Evolutionary conservation across 1,284 basidiomycete species (phyloP).

Genomic region (Trichosporon sp.): DNA sequence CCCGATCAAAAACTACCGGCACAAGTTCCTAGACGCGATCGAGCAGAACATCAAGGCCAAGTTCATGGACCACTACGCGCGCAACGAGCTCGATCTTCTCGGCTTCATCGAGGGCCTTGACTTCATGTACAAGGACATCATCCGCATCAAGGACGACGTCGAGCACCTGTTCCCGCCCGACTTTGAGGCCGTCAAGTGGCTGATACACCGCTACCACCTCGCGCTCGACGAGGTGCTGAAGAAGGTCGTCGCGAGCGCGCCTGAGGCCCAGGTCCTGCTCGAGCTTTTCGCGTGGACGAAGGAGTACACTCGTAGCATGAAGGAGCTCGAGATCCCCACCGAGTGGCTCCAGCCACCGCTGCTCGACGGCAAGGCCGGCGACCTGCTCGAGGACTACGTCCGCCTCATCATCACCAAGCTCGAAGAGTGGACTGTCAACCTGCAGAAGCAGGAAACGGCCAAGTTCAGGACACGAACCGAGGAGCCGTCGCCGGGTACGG

Average conservation of each 20-base stretch:
- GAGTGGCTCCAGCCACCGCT: slow-evolving; percentile 83
- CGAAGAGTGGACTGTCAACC: slow-evolving; percentile 92
- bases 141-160: slow-evolving; percentile 80
- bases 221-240: slow-evolving; percentile 74
- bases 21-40: slow-evolving; percentile 80
- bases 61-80: slow-evolving; percentile 66
- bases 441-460: slow-evolving; percentile 84
- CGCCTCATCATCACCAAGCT: slow-evolving; percentile 89
- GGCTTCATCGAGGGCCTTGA: slow-evolving; percentile 70
- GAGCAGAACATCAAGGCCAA: slow-evolving; percentile 68
- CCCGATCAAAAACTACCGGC: slow-evolving; percentile 91
- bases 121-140: slow-evolving; percentile 94
- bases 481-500: slow-evolving; percentile 81
- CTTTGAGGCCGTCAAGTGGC: slow-evolving; percentile 79
- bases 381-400: slow-evolving; percentile 92
- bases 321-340: slow-evolving; percentile 76
- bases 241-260: slow-evolving; percentile 66
- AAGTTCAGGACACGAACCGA: slow-evolving; percentile 78
- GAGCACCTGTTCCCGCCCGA: slow-evolving; percentile 87
- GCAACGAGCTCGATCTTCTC: slow-evolving; percentile 61
- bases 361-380: slow-evolving; percentile 87
- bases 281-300: slow-evolving; percentile 89
- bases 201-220: slow-evolving; percentile 87
- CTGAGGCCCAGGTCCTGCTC: slow-evolving; percentile 80
- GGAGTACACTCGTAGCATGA: slow-evolving; percentile 92